Base-by-base conservation (phyloP, 2,329 filamentous ascomycete genomes). In the Seiridium unicorne region DNA sequence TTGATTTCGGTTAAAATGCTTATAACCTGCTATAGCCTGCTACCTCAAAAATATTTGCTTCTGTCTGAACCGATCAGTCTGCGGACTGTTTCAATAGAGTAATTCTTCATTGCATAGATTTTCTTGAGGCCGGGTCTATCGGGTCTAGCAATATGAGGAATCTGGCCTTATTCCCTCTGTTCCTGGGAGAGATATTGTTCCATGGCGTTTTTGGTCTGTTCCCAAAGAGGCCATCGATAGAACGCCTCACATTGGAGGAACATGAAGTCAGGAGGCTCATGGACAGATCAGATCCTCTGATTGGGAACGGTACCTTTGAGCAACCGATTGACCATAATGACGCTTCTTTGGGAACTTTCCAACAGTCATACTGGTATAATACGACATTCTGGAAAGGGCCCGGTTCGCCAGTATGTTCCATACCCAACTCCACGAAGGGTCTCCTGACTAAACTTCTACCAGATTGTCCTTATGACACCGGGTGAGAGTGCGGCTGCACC, bases 291-390 rank as follows among this genome's bases (percentile, higher is more conserved):
- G 53, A 55, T n/a, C n/a, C 40, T 9, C 26, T 53, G 8, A 62
- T 59, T 1, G 66, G 68, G 7, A 62, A 64, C 32, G 59, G 62
- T 42, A 64, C 61, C 54, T 87, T 86, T 61, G 69, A 81, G 62
- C 85, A 88, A 69, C 74, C 83, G 58, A 81, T 88, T 54, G 84
- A 89, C 66, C 86, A 89, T 70, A 71, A 76, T 4, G 74, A 86
- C 64, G 83, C 83, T 1, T 73, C 73, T n/a, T 71, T 84, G 10
- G 83, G 83, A 9, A 85, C 79, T 0, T 86, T 86, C 64, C 72
- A 76, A 35, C 82, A 85, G 70, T 76, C 78, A 47, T 86, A 79
- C 42, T 68, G 64, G 66, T 86, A 77, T 68, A 81, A 78, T 64
- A 73, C 76, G 0, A 75, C 80, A 44, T 80, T 71, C 64, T 86